Conservation (phyloP, 75 land plant genomes). For the Picea sitchensis region DNA sequence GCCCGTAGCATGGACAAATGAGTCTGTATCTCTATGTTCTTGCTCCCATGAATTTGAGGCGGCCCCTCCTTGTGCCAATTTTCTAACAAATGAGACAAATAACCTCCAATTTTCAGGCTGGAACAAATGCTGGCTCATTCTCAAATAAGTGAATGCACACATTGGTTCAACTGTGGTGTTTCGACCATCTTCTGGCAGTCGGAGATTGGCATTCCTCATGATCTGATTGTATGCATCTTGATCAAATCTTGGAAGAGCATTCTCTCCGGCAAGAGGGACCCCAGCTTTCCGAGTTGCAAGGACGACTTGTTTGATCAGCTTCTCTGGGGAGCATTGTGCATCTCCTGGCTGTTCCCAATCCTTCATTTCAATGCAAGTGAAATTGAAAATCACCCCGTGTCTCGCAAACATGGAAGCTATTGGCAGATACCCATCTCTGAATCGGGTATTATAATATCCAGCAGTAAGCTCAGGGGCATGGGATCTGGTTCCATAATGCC, state of each 20-base stretch:
- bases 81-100: slow-evolving; percentile 72
- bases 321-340: slow-evolving; percentile 74
- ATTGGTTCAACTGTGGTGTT: slow-evolving; percentile 34
- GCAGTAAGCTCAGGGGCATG: slow-evolving; percentile 86
- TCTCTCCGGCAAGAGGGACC: slow-evolving; percentile 81
- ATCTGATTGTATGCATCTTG: slow-evolving; percentile 67
- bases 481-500: slow-evolving; percentile 83
- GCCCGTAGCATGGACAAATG: slow-evolving; percentile 44
- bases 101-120: slow-evolving; percentile 72
- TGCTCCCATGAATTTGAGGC: slow-evolving; percentile 38
- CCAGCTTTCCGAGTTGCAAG: slow-evolving; percentile 53
- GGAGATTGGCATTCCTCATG: slow-evolving; percentile 17
- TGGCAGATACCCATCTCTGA: slow-evolving; percentile 66
- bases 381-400: slow-evolving; percentile 67
- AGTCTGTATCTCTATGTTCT: slow-evolving; percentile 60
- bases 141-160: slow-evolving; percentile 75
- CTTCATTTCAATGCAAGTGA: slow-evolving; percentile 82
- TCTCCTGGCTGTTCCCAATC: slow-evolving; percentile 74
- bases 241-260: slow-evolving; percentile 80
- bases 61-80: slow-evolving; percentile 52
- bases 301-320: slow-evolving; percentile 66
- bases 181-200: slow-evolving; percentile 19
- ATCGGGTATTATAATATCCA: slow-evolving; percentile 76
- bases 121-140: slow-evolving; percentile 75
- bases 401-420: slow-evolving; percentile 70